Evolutionary conservation across 1,284 basidiomycete genomes (phyloP).

Genomic region (Fomitopsis pinicola): DNA sequence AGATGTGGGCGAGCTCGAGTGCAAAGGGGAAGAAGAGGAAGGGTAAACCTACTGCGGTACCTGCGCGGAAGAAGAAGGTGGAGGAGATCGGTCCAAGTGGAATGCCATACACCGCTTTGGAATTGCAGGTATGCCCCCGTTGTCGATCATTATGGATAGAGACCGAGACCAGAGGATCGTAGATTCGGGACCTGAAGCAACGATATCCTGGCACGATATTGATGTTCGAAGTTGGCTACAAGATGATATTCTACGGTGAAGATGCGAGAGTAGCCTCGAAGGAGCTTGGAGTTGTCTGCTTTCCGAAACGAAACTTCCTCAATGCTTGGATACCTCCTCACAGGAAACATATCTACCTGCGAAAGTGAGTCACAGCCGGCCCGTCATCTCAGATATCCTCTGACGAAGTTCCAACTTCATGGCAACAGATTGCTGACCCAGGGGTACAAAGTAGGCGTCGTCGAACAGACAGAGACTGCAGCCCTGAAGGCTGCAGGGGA

Average conservation of each 20-base stretch:
- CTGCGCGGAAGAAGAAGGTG: slow-evolving; percentile 33
- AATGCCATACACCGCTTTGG: slow-evolving; percentile 76
- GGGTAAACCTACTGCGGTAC: slow-evolving; percentile 24
- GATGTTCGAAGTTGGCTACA: slow-evolving; percentile 88
- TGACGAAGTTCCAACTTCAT: neutral
- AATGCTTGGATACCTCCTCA: slow-evolving; percentile 83
- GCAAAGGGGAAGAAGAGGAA: slow-evolving; percentile 32
- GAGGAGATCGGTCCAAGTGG: slow-evolving; percentile 74
- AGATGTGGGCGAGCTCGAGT: slow-evolving; percentile 40
- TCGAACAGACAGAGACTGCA: slow-evolving; percentile 92
- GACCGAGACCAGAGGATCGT: slow-evolving; percentile 8
- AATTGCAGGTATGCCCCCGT: slow-evolving; percentile 60
- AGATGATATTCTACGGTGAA: slow-evolving; percentile 85
- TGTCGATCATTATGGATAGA: too few relatives aligned
- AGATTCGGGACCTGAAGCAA: slow-evolving; percentile 70
- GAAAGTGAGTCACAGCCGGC: slow-evolving; percentile 54
- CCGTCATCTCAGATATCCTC: neutral
- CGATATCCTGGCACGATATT: slow-evolving; percentile 75
- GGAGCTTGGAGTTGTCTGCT: slow-evolving; percentile 82
- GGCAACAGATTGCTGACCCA: slow-evolving; percentile 69
- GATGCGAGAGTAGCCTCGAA: slow-evolving; percentile 84
- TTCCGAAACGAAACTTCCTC: slow-evolving; percentile 74
- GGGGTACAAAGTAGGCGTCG: slow-evolving; percentile 88
- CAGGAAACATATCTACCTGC: slow-evolving; percentile 81
- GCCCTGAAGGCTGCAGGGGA: slow-evolving; percentile 91